A percentile compares a stretch with the other conserved stretches of the same genome.
These are phyloP conservation scores for Catunica adiposa DNA, from an alignment of 2,329 filamentous ascomycete species.

Conservation along the genomic window DNA sequence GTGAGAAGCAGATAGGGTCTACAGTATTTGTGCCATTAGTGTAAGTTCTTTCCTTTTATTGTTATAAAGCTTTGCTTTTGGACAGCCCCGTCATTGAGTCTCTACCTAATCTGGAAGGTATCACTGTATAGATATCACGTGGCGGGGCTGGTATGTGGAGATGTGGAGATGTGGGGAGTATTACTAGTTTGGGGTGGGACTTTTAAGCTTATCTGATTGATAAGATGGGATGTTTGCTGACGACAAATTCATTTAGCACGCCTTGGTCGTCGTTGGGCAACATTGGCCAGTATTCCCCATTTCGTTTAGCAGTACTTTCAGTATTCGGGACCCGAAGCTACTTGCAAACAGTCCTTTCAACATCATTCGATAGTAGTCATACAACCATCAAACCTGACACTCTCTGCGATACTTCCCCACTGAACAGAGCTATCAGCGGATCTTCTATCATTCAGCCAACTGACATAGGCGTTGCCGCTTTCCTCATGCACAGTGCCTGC, in stretches of 20 bases:
- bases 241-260: neutral
- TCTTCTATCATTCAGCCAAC: constrained; percentile 5
- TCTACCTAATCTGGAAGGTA: neutral
- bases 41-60: neutral
- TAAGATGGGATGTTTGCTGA: neutral
- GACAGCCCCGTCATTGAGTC: neutral
- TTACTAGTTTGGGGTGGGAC: neutral
- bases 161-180: neutral
- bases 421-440: constrained; percentile 6
- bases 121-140: neutral
- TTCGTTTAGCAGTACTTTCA: constrained; percentile 10
- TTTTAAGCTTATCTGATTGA: no score
- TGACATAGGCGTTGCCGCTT: constrained; percentile 7
- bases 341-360: constrained; percentile 8
- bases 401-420: constrained; percentile 7
- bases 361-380: constrained; percentile 3
- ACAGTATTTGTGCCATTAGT: constrained; percentile 9
- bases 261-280: neutral
- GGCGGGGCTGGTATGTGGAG: no score
- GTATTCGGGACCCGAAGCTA: constrained; percentile 9
- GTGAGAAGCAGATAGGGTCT: neutral
- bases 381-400: neutral
- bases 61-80: no score
- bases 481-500: constrained; percentile 10
- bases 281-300: constrained; percentile 13